Evolutionary conservation across 768 basidiomycete genomes (phyloP).

Genomic region (Fomitopsis pulvina): DNA sequence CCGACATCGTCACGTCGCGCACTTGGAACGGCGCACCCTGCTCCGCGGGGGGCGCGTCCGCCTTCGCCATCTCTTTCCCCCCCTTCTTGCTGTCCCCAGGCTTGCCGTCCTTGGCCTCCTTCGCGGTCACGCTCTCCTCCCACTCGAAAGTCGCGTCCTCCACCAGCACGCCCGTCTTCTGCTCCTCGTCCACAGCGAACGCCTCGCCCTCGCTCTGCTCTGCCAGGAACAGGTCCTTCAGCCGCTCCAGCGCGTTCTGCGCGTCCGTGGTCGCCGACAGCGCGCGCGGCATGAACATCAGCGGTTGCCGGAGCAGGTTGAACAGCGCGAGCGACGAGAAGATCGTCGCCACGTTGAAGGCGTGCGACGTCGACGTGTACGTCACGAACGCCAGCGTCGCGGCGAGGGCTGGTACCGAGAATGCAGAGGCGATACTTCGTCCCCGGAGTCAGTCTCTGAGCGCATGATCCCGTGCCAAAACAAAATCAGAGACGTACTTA

Average conservation of each 20-base stretch:
- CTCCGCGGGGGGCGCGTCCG: neutral
- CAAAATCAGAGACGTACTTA: constrained; percentile 46
- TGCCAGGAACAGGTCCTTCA: constrained; percentile 44
- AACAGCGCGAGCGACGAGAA: constrained; percentile 62
- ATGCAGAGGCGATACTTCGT: constrained; percentile 44
- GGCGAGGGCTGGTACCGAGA: constrained; percentile 55
- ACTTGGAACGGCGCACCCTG: constrained; percentile 41
- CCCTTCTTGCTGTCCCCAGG: constrained; percentile 10
- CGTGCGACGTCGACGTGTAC: constrained; percentile 47
- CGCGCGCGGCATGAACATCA: constrained; percentile 59
- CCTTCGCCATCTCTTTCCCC: constrained; percentile 9
- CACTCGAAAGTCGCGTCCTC: constrained; percentile 58
- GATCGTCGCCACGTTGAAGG: constrained; percentile 59
- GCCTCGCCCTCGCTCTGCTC: constrained; percentile 40
- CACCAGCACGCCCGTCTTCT: constrained; percentile 43
- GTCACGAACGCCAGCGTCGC: constrained; percentile 63
- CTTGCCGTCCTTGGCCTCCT: constrained; percentile 15
- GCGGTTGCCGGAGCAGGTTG: constrained; percentile 59
- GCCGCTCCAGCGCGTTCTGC: constrained; percentile 49
- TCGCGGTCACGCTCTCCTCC: constrained; percentile 33
- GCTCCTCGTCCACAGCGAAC: constrained; percentile 36
- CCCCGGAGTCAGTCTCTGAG: constrained; percentile 10
- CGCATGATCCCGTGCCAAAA: neutral
- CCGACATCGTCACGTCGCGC: constrained; percentile 39
- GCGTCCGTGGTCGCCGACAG: constrained; percentile 61